Evolutionary conservation across 2,329 filamentous ascomycete genomes (phyloP), one percentile per base, ranked within the genome.

Genomic region (Stemphylium lycopersici): DNA sequence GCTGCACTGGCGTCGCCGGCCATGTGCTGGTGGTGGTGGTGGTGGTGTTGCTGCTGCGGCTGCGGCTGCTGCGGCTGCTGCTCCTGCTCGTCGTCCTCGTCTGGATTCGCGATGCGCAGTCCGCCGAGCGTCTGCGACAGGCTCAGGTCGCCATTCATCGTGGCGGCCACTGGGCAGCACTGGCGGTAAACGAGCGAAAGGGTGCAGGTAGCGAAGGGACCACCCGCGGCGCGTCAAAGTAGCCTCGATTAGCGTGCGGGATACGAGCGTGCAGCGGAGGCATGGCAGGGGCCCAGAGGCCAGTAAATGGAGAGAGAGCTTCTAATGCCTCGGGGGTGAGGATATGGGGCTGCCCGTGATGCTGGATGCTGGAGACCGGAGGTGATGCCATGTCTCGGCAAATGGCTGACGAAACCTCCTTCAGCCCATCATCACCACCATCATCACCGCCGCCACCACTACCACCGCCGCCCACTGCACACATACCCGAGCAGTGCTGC

Each of bases 21-120:
- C 68, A 66, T 5, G 13, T n/a, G 24, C 42, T 45, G 42, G 42
- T 16, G 13, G 10, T 34, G 20, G 20, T 20, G 20, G 20, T 20
- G 42, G 4, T 11, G 18, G 12, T 24, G 32, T 6, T 31, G 4
- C n/a, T 36, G 33, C 33, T 36, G n/a, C n/a, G n/a, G n/a, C n/a
- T n/a, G n/a, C n/a, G n/a, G n/a, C n/a, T n/a, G 42, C 5, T 11
- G 18, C 18, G 15, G 32, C 11, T 31, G 4, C n/a, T 36, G 33
- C 33, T 36, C 10, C 6, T 36, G 41, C 8, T 39, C 37, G 57
- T 80, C 80, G 57, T 85, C 83, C 78, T 95, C 87, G 79, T 97
- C 93, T 50, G 93, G 93, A 77, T 98, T 99, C 69, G 95, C 93
- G 76, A 99, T 98, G 76, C 93, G 91, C 77, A 99, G 82, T 70